Base-by-base conservation (phyloP, 768 basidiomycete genomes). In the Termitomyces eurrhizus region DNA sequence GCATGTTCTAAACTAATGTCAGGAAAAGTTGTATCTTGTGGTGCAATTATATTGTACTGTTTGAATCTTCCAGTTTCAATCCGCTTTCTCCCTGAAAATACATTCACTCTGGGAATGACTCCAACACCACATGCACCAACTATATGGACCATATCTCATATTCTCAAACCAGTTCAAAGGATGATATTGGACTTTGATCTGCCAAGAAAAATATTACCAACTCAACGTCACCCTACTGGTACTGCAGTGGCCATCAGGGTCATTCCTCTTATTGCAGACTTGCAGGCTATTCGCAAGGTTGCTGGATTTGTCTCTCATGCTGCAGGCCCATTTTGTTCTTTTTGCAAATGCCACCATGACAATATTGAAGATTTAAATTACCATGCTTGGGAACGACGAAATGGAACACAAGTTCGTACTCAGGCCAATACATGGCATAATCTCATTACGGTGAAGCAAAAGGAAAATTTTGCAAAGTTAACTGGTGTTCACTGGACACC, bases 11-110 rank as follows among this genome's bases (percentile, higher is more conserved):
- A 29, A 48, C 46, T 7, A 7, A 45, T 42, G 16, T 41, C 32
- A 52, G 58, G 42, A 16, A 59, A 59, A 44, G 45, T 33, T 21
- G 33, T 55, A 24, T 59, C 44, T 14, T 59, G 58, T 53, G 44
- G 58, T 59, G 58, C 58, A 21, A 54, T 59, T 21, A 53, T 59
- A 33, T 32, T 59, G 42, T 59, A 59, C 52, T 59, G 52, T 29
- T 46, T 59, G 51, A 59, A 59, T 42, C 45, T 59, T 26, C 58
- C 51, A 24, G 21, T 59, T 33, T 52, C 39, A 32, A 52, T 53
- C 58, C n/a, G 33, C 24, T 57, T 46, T 57, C 56, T 46, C 11
- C 44, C 45, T 48, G 56, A 57, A 46, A 57, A 57, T 48, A 57
- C 33, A 14, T 57, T 57, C 35, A 57, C 44, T 29, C 32, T 57